phyloP scores from a whole-genome alignment of 495 filamentous ascomycete species.

The Aspergillus steynii region DNA sequence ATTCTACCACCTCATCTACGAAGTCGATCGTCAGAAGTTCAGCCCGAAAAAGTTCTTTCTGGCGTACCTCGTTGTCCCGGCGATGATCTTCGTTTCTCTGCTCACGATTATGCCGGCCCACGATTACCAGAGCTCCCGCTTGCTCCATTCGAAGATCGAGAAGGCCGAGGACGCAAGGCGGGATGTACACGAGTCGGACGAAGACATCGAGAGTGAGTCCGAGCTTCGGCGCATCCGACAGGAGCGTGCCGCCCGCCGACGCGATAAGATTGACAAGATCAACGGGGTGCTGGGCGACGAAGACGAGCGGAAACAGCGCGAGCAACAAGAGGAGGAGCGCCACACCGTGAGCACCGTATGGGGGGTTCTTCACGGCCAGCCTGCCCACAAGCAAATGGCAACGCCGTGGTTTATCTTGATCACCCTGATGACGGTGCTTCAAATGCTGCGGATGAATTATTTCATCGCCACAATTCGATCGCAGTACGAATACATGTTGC shows the following conservation, averaged over 20 bases:
- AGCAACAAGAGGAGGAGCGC: constrained; percentile 54
- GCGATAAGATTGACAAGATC: constrained; percentile 65
- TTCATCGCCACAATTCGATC: constrained; percentile 89
- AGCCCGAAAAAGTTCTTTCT: constrained; percentile 65
- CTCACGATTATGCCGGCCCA: constrained; percentile 60
- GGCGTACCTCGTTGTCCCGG: constrained; percentile 59
- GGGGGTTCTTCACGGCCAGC: constrained; percentile 79
- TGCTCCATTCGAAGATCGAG: constrained; percentile 62
- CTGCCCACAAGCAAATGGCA: constrained; percentile 72
- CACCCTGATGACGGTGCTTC: constrained; percentile 86
- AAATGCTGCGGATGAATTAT: constrained; percentile 96
- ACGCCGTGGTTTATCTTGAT: constrained; percentile 92
- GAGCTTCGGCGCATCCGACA: constrained; percentile 54
- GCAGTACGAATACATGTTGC: constrained; percentile 80
- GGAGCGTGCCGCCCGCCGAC: constrained; percentile 59
- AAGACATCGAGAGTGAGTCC: constrained; percentile 43
- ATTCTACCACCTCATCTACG: constrained; percentile 62
- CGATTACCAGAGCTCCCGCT: constrained; percentile 62
- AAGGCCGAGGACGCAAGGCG: constrained; percentile 48
- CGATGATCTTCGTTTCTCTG: constrained; percentile 54
- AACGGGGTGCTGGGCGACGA: constrained; percentile 63
- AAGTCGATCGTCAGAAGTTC: constrained; percentile 49
- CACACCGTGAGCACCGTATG: constrained; percentile 57
- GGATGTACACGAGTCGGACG: constrained; percentile 63
- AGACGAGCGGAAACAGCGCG: constrained; percentile 51